Evolutionary conservation across 192 early-diverging fungal genomes (phyloP), one percentile per base, ranked within the genome.

Genomic region (Coemansia sp.): DNA sequence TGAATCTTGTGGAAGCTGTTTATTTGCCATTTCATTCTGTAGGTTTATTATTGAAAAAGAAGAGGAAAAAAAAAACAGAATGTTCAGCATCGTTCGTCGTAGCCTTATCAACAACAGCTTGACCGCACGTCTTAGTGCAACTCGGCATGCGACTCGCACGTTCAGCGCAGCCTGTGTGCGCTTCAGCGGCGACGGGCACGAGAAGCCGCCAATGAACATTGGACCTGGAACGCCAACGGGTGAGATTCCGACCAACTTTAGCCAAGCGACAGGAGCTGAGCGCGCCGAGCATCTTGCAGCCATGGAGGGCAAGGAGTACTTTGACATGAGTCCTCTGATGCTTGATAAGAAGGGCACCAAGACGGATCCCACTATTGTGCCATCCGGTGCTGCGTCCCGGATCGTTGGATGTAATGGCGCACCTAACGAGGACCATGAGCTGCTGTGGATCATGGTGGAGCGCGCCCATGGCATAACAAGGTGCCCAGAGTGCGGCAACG

Each of bases 351-450:
- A 89, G 69, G 93, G 92, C 49, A 97, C 97, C 48, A 84, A 85
- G 75, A 79, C 85, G 36, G 88, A 94, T 79, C 97, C 96, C 65
- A 90, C 95, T 66, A 85, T 97, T 65, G 90, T 99, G 59, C 76
- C 84, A 57, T 94, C 93, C 35, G 81, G 85, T 49, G 92, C 96
- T 73, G 86, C 86, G 53, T 86, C 89, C 73, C 90, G 92, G 52
- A 91, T 93, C 70, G 88, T 98, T 65, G 97, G 94, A 34, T 99
- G 97, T 90, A 74, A 83, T 91, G 97, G 97, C 62, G 94, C 89
- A 78, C 94, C 96, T 38, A 93, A 87, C 65, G 97, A 99, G 78
- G 88, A 90, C 60, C 97, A 99, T 76, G 94, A 96, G 67, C 77
- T 89, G 61, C 81, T 93, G 78, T 99, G 95, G 95, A 85, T 99